Base-by-base conservation (phyloP, 371 early-diverging fungal species). In the Globomyces sp. region DNA sequence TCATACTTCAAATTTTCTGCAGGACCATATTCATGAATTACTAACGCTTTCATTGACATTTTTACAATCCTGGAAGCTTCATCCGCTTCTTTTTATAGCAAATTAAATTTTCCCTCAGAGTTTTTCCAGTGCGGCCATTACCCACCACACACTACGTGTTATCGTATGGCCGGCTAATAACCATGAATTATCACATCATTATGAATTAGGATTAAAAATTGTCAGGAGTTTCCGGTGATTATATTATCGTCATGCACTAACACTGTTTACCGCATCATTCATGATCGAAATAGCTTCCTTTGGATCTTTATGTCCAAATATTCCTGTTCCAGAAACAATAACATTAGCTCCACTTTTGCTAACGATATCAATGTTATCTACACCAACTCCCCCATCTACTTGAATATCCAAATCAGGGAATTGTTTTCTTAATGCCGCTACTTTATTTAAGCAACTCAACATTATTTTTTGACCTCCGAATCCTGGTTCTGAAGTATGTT, bases 391-490 rank as follows among this genome's bases (percentile, higher is more conserved):
- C 42, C 99, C 99, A 78, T 99, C 99, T 0, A 99, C 99, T 77
- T 99, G 87, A 68, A 99, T 95, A 71, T 96, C 91, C 63, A 95
- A 73, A n/a, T 92, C 69, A 1, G 99, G 98, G 72, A 82, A 94
- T 67, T 74, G 74, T 39, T 75, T 75, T 13, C 99, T 90, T 41
- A 97, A 75, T 4, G 73, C 73, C 64, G 64, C 46, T 50, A 92
- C 94, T 85, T 98, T 98, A 57, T 87, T 83, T 82, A 98, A 84
- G 72, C 89, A 90, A 66, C 89, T 81, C 2, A 80, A 78, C 95
- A 94, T 95, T 73, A 95, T 95, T 49, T 86, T 77, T 78, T 97
- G 98, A 46, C 98, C 98, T 48, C 98, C 98, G 76, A 97, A 97
- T 2, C 98, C 98, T 53, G 98, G 98, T 73, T 24, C 24, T 24